Evolutionary conservation across 192 early-diverging fungal genomes (phyloP), one percentile per base, ranked within the genome.

Genomic region (Dispira simplex): DNA sequence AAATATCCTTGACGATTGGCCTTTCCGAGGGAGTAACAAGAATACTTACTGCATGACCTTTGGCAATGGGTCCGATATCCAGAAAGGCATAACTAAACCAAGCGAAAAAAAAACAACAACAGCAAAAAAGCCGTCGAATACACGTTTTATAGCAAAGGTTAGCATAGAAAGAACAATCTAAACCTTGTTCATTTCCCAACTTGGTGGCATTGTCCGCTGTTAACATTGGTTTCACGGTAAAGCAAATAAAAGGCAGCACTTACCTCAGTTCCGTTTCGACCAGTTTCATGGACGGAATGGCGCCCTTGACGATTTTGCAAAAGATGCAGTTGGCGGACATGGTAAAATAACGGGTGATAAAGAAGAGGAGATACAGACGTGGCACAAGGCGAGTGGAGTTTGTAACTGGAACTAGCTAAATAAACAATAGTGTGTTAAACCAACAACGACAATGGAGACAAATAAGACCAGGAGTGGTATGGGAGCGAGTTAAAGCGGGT

Each of bases 261-360:
- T 70, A 79, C 80, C 70, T 81, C 55, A 77, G 79, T 49, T 88
- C 86, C 18, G 90, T 95, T 73, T 97, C 95, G 28, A 82, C 63
- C 39, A 93, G 65, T 68, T 92, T 86, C 66, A 83, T 76, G 23
- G 88, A 89, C 45, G 91, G 91, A 59, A 94, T 93, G 62, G 86
- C 83, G 53, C 90, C 86, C 73, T 75, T 76, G 65, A 87, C 73
- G 64, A 97, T 93, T 75, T 88, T 91, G 80, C 94, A 97, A 66
- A 97, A 97, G 64, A 95, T 68, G 76, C 94, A 97, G 68, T 85
- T 78, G 60, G 79, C 73, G 47, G 79, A 63, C 80, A 81, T 79
- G 27, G 25, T 59, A 2, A 28, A 25, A 20, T 65, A 14, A 66
- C 60, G 46, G 63, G 44, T 46, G 44, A 25, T 47, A 48, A 62